phyloP scores from a whole-genome alignment of 1,284 basidiomycete genomes.

The Malassezia arunalokei region DNA sequence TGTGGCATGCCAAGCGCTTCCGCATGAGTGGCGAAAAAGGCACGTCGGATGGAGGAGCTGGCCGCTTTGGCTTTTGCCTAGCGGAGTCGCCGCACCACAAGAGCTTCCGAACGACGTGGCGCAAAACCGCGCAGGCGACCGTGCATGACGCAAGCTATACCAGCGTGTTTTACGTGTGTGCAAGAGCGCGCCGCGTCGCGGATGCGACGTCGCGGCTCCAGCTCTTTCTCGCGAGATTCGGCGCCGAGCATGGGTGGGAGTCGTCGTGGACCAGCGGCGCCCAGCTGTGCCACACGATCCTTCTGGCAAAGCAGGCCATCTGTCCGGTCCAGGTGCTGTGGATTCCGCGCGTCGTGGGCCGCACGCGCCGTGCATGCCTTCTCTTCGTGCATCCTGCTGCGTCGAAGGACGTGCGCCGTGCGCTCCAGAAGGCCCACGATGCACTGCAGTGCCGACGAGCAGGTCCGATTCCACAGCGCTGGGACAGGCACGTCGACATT shows the following conservation, averaged over 20 bases:
- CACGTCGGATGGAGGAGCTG: constrained; percentile 17
- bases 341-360: background rate
- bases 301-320: background rate
- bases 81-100: constrained; percentile 40
- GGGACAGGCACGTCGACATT: constrained; percentile 2
- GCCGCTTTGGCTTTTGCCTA: constrained; percentile 31
- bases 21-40: constrained; percentile 36
- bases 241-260: constrained; percentile 14
- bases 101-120: constrained; percentile 29
- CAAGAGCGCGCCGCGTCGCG: background rate
- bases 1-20: constrained; percentile 45
- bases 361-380: constrained; percentile 16
- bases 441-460: constrained; percentile 14
- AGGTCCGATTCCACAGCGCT: constrained; percentile 3
- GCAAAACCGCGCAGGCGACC: constrained; percentile 18
- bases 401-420: constrained; percentile 17
- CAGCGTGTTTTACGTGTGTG: constrained; percentile 20
- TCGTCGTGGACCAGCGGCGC: constrained; percentile 3
- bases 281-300: constrained; percentile 1
- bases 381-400: constrained; percentile 29
- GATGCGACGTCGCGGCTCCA: constrained; percentile 9
- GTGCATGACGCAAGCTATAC: constrained; percentile 39
- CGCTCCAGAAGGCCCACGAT: constrained; percentile 17
- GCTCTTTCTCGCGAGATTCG: constrained; percentile 2
- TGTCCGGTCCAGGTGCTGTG: constrained; percentile 11